Conservation (phyloP, 2,329 filamentous ascomycete genomes). For the Malbranchea zuffiana region DNA sequence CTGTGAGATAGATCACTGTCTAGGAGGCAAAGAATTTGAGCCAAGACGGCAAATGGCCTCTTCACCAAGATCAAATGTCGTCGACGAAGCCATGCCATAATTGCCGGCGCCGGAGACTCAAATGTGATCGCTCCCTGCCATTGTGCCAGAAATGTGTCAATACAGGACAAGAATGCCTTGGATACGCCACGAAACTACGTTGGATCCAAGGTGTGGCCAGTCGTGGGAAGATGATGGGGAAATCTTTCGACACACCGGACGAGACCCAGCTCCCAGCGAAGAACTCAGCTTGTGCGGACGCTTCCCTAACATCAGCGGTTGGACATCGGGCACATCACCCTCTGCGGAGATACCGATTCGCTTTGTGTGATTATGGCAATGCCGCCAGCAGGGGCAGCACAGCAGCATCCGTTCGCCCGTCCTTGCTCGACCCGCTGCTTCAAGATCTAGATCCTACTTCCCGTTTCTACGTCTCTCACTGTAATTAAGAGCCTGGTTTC, state of each 20-base stretch:
- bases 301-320: no score
- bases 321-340: neutral
- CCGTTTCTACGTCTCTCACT: constrained; percentile 39
- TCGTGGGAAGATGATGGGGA: constrained; percentile 43
- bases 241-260: constrained; percentile 35
- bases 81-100: constrained; percentile 35
- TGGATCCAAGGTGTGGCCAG: constrained; percentile 37
- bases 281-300: neutral
- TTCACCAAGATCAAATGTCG: no score
- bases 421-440: constrained; percentile 34
- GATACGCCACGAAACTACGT: constrained; percentile 33
- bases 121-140: constrained; percentile 34
- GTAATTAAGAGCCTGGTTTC: constrained; percentile 20
- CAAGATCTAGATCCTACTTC: constrained; percentile 36
- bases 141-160: constrained; percentile 34
- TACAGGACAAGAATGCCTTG: constrained; percentile 35
- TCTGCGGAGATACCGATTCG: constrained; percentile 3
- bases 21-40: no score
- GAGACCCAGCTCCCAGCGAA: no score
- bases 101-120: constrained; percentile 35
- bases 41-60: no score
- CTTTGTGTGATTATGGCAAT: neutral
- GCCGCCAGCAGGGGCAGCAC: neutral
- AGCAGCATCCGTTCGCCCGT: neutral
- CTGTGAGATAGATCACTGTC: no score